These are phyloP conservation scores for Elaeis guineensis DNA, from an alignment of 176 grass and related monocot genomes.

Conservation along the genomic window DNA sequence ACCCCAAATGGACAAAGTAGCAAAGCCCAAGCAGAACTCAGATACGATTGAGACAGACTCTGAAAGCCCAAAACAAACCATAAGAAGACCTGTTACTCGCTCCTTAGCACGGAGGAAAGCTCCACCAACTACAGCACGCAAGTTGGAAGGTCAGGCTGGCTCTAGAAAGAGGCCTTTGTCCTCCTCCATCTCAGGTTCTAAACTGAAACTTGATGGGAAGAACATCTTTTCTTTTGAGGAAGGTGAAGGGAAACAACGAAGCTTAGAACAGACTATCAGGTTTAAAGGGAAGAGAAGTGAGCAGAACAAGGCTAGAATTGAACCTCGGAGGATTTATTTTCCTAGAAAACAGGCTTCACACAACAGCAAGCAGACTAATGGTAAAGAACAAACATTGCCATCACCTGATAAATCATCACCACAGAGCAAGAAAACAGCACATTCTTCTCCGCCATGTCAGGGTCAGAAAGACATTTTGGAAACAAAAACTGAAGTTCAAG, in stretches of 20 bases:
- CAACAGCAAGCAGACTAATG: slow-evolving; percentile 20
- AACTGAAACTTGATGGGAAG: slow-evolving; percentile 28
- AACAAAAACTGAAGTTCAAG: slow-evolving; percentile 29
- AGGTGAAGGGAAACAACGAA: slow-evolving; percentile 34
- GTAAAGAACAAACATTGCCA: slow-evolving; percentile 28
- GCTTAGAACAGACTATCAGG: slow-evolving; percentile 25
- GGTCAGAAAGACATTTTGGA: slow-evolving; percentile 17
- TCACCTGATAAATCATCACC: slow-evolving; percentile 30
- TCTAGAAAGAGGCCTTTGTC: slow-evolving; percentile 62
- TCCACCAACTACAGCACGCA: slow-evolving; percentile 23
- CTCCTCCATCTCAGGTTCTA: slow-evolving; percentile 38
- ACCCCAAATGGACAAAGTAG: slow-evolving; percentile 13
- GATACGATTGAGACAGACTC: slow-evolving; percentile 91
- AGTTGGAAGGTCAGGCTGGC: slow-evolving; percentile 20
- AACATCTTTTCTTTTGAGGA: slow-evolving; percentile 42
- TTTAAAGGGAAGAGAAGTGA: slow-evolving; percentile 24
- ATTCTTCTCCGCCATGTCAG: slow-evolving; percentile 1
- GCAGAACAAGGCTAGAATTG: slow-evolving; percentile 29
- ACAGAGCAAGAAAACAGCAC: slow-evolving; percentile 29
- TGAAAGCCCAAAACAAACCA: slow-evolving; percentile 57
- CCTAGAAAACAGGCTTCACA: slow-evolving; percentile 15
- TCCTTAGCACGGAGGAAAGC: slow-evolving; percentile 39
- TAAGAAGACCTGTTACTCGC: slow-evolving; percentile 49
- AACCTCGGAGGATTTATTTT: slow-evolving; percentile 27
- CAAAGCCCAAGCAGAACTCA: slow-evolving; percentile 50